Conservation (phyloP, 225 moss, liverwort and hornwort species). For the Polytrichum commune region DNA sequence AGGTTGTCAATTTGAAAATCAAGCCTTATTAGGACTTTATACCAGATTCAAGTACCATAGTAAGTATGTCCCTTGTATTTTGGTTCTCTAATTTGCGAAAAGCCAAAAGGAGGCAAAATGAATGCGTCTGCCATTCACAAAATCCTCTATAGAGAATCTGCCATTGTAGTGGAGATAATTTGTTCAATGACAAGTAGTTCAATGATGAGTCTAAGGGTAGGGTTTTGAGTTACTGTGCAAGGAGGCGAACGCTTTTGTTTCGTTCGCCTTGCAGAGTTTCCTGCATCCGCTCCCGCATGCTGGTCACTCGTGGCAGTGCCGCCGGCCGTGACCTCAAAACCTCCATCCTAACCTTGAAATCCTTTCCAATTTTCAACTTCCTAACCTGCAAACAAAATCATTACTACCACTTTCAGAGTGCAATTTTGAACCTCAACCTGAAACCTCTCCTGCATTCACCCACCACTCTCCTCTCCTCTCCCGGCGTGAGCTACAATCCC, state of each 20-base stretch:
- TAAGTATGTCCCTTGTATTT: neutral
- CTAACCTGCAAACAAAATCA: no score
- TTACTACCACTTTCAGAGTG: no score
- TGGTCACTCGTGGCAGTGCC: constrained; percentile 28
- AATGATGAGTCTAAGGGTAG: neutral
- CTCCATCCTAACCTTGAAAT: no score
- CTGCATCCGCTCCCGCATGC: constrained; percentile 53
- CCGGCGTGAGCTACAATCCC: no score
- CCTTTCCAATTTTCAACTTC: no score
- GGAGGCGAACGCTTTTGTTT: constrained; percentile 49
- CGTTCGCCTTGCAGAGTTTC: constrained; percentile 40
- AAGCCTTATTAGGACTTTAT: no score
- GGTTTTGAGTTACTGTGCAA: constrained; percentile 44
- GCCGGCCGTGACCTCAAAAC: neutral
- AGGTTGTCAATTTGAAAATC: neutral
- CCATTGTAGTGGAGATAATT: neutral
- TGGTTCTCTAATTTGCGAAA: neutral
- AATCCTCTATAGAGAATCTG: neutral
- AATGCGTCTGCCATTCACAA: neutral
- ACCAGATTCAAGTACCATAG: neutral
- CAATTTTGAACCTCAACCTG: no score
- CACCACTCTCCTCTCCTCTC: no score
- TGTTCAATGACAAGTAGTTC: no score
- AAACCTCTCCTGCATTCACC: no score
- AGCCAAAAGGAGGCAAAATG: neutral